Evolutionary conservation across 2,329 filamentous ascomycete genomes (phyloP).

Genomic region (Pezicula rhizophila): DNA sequence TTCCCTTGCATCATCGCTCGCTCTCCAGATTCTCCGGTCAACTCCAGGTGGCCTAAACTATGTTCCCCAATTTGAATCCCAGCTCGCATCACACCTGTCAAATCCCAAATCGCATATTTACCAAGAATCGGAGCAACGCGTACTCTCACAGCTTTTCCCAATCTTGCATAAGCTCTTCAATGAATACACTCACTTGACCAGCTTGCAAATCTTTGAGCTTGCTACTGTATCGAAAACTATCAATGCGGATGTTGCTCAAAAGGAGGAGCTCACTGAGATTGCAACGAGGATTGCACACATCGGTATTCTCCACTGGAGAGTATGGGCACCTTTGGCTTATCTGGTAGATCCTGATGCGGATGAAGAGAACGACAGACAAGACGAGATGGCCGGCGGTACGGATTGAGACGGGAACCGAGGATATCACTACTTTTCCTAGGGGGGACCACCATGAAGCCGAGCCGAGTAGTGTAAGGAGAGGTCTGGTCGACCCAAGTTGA

Average conservation of each 20-base stretch:
- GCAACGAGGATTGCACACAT: slow-evolving; percentile 77
- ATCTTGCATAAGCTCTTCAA: slow-evolving; percentile 24
- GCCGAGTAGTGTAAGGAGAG: neutral
- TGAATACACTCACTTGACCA: slow-evolving; percentile 23
- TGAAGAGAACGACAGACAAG: slow-evolving; percentile 11
- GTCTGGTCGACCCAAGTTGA: no score
- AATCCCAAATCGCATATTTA: slow-evolving; percentile 22
- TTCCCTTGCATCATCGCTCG: slow-evolving; percentile 18
- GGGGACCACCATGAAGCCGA: neutral
- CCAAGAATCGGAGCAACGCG: slow-evolving; percentile 21
- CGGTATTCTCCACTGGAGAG: slow-evolving; percentile 79
- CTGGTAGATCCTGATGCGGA: slow-evolving; percentile 23
- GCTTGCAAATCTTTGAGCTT: slow-evolving; percentile 26
- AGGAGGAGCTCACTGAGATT: slow-evolving; percentile 52
- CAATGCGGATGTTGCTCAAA: slow-evolving; percentile 6
- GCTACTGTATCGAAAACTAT: slow-evolving; percentile 20
- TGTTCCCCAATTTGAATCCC: slow-evolving; percentile 24
- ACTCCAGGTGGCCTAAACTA: slow-evolving; percentile 22
- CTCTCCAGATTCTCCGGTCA: slow-evolving; percentile 27
- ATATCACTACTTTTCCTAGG: neutral
- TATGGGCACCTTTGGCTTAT: slow-evolving; percentile 78
- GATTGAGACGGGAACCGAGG: neutral
- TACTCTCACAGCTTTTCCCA: slow-evolving; percentile 21
- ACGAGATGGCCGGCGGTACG: neutral
- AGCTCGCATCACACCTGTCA: slow-evolving; percentile 25